Base-by-base conservation (phyloP, 2,329 filamentous ascomycete species). In the Diaporthe eres region DNA sequence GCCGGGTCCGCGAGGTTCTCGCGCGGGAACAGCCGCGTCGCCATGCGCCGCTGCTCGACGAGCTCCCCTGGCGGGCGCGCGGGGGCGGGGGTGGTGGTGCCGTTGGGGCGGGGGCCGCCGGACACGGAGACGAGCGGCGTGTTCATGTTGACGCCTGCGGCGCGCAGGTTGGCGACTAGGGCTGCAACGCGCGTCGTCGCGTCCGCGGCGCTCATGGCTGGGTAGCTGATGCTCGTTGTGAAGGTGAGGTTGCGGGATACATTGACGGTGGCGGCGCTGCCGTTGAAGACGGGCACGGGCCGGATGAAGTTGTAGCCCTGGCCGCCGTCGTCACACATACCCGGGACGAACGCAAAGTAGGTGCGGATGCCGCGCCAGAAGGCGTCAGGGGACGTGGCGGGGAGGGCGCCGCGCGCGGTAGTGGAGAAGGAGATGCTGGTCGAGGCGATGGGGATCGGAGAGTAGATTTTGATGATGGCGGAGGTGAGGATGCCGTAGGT, bases 1-100 rank as follows among this genome's bases (percentile, higher is more conserved):
- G 75, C 77, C 37, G 76, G 74, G 75, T 82, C 78, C 4, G 76
- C 78, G 75, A 81, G 85, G 68, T 82, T 81, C 17, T 76, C 71
- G 17, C 82, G 80, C 1, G 85, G 85, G 70, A 86, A 85, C 12
- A 86, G 79, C 1, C 85, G 81, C 8, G 81, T 83, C 3, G 81
- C 83, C 42, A 81, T 67, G 63, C 63, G 63, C 28, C 51, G 17
- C 28, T 67, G 63, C 44, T 67, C 63, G 19, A 67, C 63, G 12
- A 49, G 63, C 2, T 49, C 63, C 19, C 63, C 63, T 5, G 63
- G 63, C 3, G 63, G 63, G 3, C 28, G 17, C 25, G 25, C 42
- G 4, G 39, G 61, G 25, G 15, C 13, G 3, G 39, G 60, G 0
- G 39, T 15, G 3, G 39, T n/a, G 19, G 42, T 67, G 42, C 61